These are phyloP conservation scores for Asterochloris erici DNA, from an alignment of 139 green algal genomes.

Conservation along the genomic window DNA sequence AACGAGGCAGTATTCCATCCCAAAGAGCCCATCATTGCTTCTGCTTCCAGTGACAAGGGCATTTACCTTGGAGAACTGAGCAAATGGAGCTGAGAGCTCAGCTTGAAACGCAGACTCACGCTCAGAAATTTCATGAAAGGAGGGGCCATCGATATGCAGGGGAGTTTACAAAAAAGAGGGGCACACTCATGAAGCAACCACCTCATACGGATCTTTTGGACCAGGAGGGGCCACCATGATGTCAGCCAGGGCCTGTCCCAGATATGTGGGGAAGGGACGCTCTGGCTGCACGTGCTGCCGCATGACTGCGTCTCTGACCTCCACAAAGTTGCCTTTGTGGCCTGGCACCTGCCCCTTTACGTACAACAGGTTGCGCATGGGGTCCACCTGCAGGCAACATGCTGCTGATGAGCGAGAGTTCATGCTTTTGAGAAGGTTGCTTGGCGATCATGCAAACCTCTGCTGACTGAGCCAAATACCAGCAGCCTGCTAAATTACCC, in stretches of 20 bases:
- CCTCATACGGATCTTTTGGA: conserved; percentile 10
- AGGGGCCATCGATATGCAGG: too few species aligned
- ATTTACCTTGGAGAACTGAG: conserved; percentile 86
- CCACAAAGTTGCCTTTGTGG: conserved; percentile 76
- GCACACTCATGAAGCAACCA: background rate
- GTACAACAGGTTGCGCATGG: conserved; percentile 88
- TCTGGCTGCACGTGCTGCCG: conserved; percentile 39
- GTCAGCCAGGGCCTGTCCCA: background rate
- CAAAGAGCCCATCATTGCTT: conserved; percentile 82
- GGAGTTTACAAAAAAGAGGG: too few species aligned
- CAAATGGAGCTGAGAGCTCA: conserved; percentile 17
- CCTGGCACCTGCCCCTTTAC: conserved; percentile 91
- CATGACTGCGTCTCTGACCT: conserved; percentile 66
- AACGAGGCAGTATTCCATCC: conserved; percentile 96
- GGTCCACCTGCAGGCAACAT: conserved; percentile 76
- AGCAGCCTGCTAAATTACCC: too few species aligned
- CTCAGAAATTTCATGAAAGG: too few species aligned
- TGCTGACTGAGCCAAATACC: too few species aligned
- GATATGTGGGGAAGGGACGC: conserved; percentile 20
- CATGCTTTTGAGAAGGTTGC: too few species aligned
- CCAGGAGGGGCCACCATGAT: conserved; percentile 1
- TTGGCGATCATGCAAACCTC: too few species aligned
- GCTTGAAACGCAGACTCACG: too few species aligned
- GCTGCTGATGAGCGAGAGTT: too few species aligned
- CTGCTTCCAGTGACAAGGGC: conserved; percentile 66